Base-by-base conservation (phyloP, 768 basidiomycete genomes). In the Favolaschia claudopus region DNA sequence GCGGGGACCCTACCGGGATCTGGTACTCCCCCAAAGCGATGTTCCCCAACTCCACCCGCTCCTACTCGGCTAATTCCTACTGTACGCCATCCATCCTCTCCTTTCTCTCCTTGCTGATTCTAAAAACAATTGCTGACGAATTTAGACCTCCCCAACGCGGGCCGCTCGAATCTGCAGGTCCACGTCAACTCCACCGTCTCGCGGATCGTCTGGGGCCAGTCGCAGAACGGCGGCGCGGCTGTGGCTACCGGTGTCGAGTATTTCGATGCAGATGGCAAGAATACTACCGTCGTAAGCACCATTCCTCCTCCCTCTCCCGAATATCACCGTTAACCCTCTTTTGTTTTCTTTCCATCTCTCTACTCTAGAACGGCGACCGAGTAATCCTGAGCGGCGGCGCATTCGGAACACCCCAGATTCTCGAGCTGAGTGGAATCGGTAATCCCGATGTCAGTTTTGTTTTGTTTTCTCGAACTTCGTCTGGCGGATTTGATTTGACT, bases 371-470 rank as follows among this genome's bases (percentile, higher is more conserved):
- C 19, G 47, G 34, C 9, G 54, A 62, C n/a, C 55, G 63, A 33
- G 53, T 66, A 38, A 64, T 69, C 32, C 46, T 70, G 27, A 62
- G 66, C 17, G 69, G 56, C n/a, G 69, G 67, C 13, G 34, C 58
- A 25, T 55, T 66, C 52, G 53, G 50, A 27, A 67, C 69, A 10
- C 69, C 69, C 29, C 62, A 67, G 14, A 55, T 70, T 33, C 47
- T 70, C 15, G 33, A 58, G 47, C 58, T 65, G 29, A 67, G 68
- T 17, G 68, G 68, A 8, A 29, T 87, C 55, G 85, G 85, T 31
- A 32, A 48, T 38, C 46, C 38, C 13, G 24, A 50, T 32, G 39
- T 40, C 22, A 39, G 36, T 22, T 34, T 42, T 48, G 20, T 40
- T 44, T 7, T 42, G 48, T 34, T 22, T 27, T 34, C 47, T 24